These are phyloP conservation scores for Neohortaea acidophila DNA, from an alignment of 495 filamentous ascomycete genomes.

Conservation along the genomic window DNA sequence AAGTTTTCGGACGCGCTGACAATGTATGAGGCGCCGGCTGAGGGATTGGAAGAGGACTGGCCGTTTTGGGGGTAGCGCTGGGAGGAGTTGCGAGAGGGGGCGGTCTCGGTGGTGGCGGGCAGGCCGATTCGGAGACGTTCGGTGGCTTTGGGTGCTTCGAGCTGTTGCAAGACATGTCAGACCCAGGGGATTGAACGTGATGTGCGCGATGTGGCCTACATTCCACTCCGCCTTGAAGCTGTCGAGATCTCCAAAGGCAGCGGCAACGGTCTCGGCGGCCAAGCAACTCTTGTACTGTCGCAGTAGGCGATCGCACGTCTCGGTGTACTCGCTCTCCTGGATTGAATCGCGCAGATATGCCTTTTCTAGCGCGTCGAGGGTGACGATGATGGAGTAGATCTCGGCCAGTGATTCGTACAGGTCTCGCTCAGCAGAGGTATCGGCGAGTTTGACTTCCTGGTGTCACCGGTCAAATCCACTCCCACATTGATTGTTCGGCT, in stretches of 20 bases:
- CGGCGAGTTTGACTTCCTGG: constrained; percentile 83
- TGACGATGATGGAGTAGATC: constrained; percentile 93
- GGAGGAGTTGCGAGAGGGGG: constrained; percentile 1
- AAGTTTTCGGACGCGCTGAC: constrained; percentile 88
- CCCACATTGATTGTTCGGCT: background rate
- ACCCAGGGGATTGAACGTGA: constrained; percentile 24
- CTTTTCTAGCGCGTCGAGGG: constrained; percentile 87
- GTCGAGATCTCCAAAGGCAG: constrained; percentile 73
- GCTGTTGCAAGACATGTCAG: constrained; percentile 45
- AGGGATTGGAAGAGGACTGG: constrained; percentile 7
- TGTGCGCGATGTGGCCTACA: no score
- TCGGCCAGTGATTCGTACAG: constrained; percentile 92
- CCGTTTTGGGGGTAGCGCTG: background rate
- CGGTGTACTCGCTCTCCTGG: constrained; percentile 79
- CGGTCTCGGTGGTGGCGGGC: constrained; percentile 37
- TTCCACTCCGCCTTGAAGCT: constrained; percentile 90
- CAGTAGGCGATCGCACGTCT: constrained; percentile 78
- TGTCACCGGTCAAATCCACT: background rate
- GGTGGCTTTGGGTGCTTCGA: constrained; percentile 88
- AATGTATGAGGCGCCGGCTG: constrained; percentile 36
- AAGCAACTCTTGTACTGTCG: constrained; percentile 95
- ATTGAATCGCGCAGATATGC: constrained; percentile 95
- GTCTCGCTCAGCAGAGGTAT: constrained; percentile 73
- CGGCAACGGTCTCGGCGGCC: constrained; percentile 67
- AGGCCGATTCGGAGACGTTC: constrained; percentile 84